Base-by-base conservation (phyloP, 495 filamentous ascomycete species). In the Lentithecium fluviatile region DNA sequence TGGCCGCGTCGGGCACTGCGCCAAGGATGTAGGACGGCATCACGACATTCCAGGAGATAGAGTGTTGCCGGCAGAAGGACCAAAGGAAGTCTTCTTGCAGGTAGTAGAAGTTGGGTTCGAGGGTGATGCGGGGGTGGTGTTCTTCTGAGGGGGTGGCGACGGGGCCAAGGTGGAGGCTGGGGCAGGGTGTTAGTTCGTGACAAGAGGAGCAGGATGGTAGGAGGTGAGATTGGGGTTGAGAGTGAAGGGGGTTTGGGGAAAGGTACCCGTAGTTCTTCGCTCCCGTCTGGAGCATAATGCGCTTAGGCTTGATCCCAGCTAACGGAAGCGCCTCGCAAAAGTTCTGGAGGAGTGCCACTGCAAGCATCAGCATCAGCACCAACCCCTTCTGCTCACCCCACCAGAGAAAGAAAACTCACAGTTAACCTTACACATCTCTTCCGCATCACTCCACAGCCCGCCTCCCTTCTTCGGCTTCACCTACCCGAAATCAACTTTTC, bases 41-140 rank as follows among this genome's bases (percentile, higher is more conserved):
- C 5, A 68, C 72, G 25, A 77, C 70, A 62, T 68, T 77, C 72
- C 72, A 80, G 25, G 56, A 34, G 7, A 73, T 68, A 38, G 47
- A 34, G 34, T 70, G 52, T 0, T 66, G 59, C 0, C 48, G 38
- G 64, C 74, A 76, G 64, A 69, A 83, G 2, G 59, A 29, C 6
- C 45, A 53, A 0, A 82, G 65, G 21, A 70, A 45, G 58, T 83
- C 77, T 71, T 83, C 77, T 70, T 83, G 80, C 2, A 66, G 62
- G 65, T 79, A 81, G 73, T 82, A 82, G 69, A 82, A 82, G 68
- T 83, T 83, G 11, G 69, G 70, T 50, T 74, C 75, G 6, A 76
- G 70, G 2, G 60, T 34, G 20, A 80, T 65, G 6, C 79, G 76
- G 6, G 75, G 74, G 63, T 78, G 73, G 36, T 66, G 67, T 66